phyloP scores from a whole-genome alignment of 257 asterid species.

The Scutellaria barbata region DNA sequence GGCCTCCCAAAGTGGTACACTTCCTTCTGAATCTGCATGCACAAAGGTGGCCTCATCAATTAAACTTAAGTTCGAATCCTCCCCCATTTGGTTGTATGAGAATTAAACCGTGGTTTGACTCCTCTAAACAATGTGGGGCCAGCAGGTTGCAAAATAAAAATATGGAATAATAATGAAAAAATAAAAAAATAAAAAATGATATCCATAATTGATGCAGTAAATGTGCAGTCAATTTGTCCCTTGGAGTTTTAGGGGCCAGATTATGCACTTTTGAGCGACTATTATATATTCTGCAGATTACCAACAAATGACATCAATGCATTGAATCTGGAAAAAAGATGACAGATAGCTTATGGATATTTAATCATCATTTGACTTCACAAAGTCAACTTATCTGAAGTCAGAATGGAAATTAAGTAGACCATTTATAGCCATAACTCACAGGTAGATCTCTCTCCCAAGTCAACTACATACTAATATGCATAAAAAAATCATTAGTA shows the following conservation, averaged over 20 bases:
- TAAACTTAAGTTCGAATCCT: no score
- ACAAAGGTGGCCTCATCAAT: background rate
- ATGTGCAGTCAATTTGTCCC: conserved; percentile 29
- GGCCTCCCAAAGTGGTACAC: conserved; percentile 71
- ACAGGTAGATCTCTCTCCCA: background rate
- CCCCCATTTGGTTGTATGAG: no score
- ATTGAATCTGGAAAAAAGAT: conserved; percentile 27
- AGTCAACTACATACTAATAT: background rate
- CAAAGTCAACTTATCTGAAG: conserved; percentile 38
- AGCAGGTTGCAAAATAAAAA: background rate
- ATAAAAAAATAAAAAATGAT: background rate
- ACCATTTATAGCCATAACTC: conserved; percentile 13
- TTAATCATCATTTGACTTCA: conserved; percentile 37
- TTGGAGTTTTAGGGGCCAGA: conserved; percentile 15
- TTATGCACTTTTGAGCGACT: conserved; percentile 21
- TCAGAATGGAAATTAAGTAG: conserved; percentile 11
- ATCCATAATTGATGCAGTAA: background rate
- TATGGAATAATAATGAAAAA: background rate
- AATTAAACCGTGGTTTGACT: no score
- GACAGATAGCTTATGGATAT: conserved; percentile 24
- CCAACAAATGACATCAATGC: conserved; percentile 25
- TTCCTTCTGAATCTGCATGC: conserved; percentile 58
- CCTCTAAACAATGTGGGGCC: no score
- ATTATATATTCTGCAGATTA: conserved; percentile 20
- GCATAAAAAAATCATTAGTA: background rate